Percentiles rank a stretch among this genome's conserved stretches.
These are phyloP conservation scores for Eragrostis nindensis DNA, from an alignment of 176 grass and related monocot species.

Conservation along the genomic window DNA sequence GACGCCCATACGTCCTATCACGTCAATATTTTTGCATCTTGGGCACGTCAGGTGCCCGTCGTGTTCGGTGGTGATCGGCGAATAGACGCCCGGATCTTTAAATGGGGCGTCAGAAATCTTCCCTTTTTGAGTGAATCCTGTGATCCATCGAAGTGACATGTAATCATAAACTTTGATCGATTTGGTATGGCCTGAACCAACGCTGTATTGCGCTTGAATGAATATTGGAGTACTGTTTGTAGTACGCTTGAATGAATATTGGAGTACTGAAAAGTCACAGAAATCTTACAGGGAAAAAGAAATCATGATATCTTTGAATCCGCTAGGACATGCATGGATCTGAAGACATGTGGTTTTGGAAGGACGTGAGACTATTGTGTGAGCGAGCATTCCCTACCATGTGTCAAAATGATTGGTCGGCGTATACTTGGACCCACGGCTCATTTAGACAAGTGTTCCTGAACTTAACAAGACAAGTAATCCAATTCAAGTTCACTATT, in stretches of 20 bases:
- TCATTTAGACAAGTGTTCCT: neutral
- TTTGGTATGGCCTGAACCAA: neutral
- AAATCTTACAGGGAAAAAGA: neutral
- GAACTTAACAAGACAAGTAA: neutral
- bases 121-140: conserved; percentile 17
- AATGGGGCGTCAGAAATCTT: conserved; percentile 3
- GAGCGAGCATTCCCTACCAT: neutral
- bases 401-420: conserved; percentile 9
- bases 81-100: neutral
- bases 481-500: conserved; percentile 30
- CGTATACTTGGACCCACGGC: neutral
- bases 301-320: too few species aligned
- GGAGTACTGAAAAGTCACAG: neutral
- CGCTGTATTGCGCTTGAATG: neutral
- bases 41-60: neutral
- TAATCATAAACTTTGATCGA: neutral
- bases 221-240: too few species aligned
- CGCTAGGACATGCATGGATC: neutral
- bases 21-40: neutral
- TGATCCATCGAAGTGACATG: conserved; percentile 16
- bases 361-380: neutral
- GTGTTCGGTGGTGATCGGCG: neutral
- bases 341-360: neutral
- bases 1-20: conserved; percentile 28
- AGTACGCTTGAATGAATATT: too few species aligned